Conservation (phyloP, 2,329 filamentous ascomycete genomes). For the Fusarium sacchari region DNA sequence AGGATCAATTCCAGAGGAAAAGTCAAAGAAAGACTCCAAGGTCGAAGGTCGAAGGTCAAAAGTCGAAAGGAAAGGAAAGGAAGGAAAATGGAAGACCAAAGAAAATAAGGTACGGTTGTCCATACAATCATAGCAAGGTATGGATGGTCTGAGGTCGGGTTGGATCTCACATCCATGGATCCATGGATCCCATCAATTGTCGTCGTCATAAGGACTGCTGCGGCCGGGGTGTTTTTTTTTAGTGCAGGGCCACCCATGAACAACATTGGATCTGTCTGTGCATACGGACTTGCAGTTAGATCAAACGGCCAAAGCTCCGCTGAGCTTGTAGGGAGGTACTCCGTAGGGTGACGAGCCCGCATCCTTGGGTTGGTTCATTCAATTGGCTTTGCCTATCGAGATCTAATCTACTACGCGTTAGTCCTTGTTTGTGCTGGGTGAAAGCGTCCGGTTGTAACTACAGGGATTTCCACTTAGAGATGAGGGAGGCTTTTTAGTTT, state of each 20-base stretch:
- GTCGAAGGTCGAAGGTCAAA: background rate
- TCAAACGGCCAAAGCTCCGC: conserved; percentile 18
- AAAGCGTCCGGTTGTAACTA: too few relatives aligned
- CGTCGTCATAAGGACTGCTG: conserved; percentile 32
- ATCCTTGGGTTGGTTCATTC: too few relatives aligned
- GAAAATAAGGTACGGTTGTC: conserved; percentile 3
- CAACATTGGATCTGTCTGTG: conserved; percentile 20
- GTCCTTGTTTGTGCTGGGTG: too few relatives aligned
- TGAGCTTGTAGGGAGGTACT: background rate
- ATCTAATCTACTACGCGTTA: too few relatives aligned
- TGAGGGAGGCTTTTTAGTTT: too few relatives aligned
- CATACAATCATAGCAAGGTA: background rate
- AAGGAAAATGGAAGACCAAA: conserved; percentile 30
- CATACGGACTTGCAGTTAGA: conserved; percentile 16
- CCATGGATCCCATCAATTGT: conserved; percentile 18
- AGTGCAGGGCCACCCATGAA: conserved; percentile 7
- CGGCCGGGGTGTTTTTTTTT: conserved; percentile 17
- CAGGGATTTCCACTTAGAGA: too few relatives aligned
- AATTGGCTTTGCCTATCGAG: too few relatives aligned
- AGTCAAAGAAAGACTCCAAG: background rate
- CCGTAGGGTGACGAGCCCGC: too few relatives aligned
- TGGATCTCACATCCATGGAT: conserved; percentile 15
- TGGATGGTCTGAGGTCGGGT: conserved; percentile 20
- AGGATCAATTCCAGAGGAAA: conserved; percentile 13
- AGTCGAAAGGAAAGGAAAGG: conserved; percentile 13